These are phyloP conservation scores for Xylaria sp. DNA, from an alignment of 2,329 filamentous ascomycete genomes.

Conservation along the genomic window DNA sequence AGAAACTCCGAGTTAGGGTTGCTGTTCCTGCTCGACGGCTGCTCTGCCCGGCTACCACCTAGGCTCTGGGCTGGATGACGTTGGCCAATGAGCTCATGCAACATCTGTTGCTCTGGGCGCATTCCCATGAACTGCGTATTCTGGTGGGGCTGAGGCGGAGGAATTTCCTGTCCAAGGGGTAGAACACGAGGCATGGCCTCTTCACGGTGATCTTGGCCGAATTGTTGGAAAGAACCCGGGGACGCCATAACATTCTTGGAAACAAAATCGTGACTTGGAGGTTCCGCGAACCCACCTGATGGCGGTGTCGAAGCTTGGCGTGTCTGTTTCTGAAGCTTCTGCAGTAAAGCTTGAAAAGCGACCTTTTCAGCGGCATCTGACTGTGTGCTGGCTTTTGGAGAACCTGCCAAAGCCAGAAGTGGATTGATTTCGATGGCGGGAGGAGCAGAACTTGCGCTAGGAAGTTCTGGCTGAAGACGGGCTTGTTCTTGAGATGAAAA, in stretches of 20 bases:
- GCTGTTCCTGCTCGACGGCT: constrained; percentile 55
- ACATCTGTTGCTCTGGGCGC: constrained; percentile 66
- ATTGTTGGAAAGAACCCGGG: constrained; percentile 62
- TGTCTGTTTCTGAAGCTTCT: constrained; percentile 78
- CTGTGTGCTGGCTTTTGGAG: constrained; percentile 48
- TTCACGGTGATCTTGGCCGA: constrained; percentile 59
- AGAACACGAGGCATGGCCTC: constrained; percentile 56
- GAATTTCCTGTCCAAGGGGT: constrained; percentile 63
- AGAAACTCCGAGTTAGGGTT: constrained; percentile 84
- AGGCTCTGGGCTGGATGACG: constrained; percentile 67
- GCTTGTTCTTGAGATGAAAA: constrained; percentile 71
- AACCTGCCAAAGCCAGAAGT: constrained; percentile 45
- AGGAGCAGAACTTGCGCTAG: constrained; percentile 55
- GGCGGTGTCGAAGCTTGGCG: constrained; percentile 57
- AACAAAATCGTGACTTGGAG: constrained; percentile 47
- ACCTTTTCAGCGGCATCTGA: constrained; percentile 78
- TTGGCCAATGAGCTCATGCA: constrained; percentile 70
- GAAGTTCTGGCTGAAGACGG: constrained; percentile 61
- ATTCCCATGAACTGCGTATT: constrained; percentile 60
- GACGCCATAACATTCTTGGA: constrained; percentile 58
- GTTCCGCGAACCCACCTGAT: constrained; percentile 50
- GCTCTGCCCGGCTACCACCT: constrained; percentile 59
- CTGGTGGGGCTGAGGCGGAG: constrained; percentile 60
- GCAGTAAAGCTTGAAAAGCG: constrained; percentile 83
- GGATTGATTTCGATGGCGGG: constrained; percentile 46